Conservation (phyloP, 805 yeast species). For the Candida vaughaniae region DNA sequence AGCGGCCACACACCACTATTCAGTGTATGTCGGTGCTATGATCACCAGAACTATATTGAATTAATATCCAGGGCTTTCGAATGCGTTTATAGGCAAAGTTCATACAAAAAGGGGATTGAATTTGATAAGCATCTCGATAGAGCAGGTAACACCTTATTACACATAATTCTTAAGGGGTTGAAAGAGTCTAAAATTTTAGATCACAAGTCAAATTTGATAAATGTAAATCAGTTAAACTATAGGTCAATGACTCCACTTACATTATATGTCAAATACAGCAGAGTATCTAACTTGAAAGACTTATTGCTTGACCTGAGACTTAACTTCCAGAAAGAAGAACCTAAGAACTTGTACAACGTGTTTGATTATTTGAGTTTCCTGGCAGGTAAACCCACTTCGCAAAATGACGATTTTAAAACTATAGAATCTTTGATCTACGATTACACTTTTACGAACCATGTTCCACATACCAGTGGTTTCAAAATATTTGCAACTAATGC, state of each 20-base stretch:
- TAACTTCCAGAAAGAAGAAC: constrained; percentile 32
- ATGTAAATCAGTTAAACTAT: constrained; percentile 59
- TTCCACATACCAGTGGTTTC: constrained; percentile 14
- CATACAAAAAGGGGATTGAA: constrained; percentile 42
- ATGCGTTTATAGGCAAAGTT: constrained; percentile 36
- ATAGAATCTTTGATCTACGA: constrained; percentile 23
- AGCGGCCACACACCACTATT: constrained; percentile 78
- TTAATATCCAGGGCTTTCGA: constrained; percentile 48
- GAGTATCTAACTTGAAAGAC: constrained; percentile 55
- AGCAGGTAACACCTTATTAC: constrained; percentile 75
- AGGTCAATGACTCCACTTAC: constrained; percentile 68
- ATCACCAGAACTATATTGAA: constrained; percentile 59
- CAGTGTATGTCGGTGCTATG: constrained; percentile 76
- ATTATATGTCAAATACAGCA: constrained; percentile 66
- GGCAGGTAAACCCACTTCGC: constrained; percentile 23
- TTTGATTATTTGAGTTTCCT: constrained; percentile 38
- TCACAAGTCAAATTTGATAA: constrained; percentile 29
- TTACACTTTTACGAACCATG: constrained; percentile 20
- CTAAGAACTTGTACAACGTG: constrained; percentile 31
- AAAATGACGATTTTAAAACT: constrained; percentile 18
- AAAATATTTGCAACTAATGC: constrained; percentile 31
- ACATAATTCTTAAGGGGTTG: constrained; percentile 58
- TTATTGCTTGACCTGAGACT: constrained; percentile 52
- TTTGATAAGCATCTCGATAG: constrained; percentile 67
- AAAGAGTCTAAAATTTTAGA: constrained; percentile 24